A percentile compares a stretch with the other conserved stretches of the same genome.
These are phyloP conservation scores for Ophiostoma piceae DNA, from an alignment of 2,329 filamentous ascomycete species.

Conservation along the genomic window DNA sequence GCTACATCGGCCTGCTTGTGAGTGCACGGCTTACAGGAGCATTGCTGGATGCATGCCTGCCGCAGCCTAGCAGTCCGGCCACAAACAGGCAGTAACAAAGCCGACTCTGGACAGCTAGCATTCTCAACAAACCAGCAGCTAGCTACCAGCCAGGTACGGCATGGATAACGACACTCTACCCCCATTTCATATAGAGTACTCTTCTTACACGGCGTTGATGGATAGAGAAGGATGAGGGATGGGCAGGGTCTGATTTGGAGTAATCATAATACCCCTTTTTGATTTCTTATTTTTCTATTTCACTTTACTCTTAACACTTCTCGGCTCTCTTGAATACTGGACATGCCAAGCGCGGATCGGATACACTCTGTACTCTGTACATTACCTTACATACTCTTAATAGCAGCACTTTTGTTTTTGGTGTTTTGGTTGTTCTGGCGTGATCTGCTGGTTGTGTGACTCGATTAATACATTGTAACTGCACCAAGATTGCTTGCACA, in stretches of 20 bases:
- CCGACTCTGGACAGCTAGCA: not conserved
- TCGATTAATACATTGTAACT: not conserved
- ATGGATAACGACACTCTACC: not conserved
- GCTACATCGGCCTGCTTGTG: not conserved
- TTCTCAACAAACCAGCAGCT: no score
- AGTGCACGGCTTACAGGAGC: not conserved
- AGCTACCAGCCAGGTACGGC: not conserved
- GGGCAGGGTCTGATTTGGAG: constrained; percentile 3
- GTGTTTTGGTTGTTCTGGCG: not conserved
- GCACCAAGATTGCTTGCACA: not conserved
- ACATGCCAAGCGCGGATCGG: not conserved
- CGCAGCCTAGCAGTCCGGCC: not conserved
- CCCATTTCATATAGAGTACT: not conserved
- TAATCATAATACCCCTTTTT: constrained; percentile 16
- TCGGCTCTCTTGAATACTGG: not conserved
- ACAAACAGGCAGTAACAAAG: not conserved
- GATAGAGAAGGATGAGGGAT: not conserved
- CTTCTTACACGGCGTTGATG: constrained; percentile 14
- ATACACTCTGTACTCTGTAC: not conserved
- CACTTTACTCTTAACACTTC: not conserved
- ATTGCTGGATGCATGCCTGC: not conserved
- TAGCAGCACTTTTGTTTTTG: not conserved
- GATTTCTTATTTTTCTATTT: constrained; percentile 4
- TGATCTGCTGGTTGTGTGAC: not conserved
- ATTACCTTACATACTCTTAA: not conserved